phyloP scores from a whole-genome alignment of 768 basidiomycete species.

The Galerina marginata region DNA sequence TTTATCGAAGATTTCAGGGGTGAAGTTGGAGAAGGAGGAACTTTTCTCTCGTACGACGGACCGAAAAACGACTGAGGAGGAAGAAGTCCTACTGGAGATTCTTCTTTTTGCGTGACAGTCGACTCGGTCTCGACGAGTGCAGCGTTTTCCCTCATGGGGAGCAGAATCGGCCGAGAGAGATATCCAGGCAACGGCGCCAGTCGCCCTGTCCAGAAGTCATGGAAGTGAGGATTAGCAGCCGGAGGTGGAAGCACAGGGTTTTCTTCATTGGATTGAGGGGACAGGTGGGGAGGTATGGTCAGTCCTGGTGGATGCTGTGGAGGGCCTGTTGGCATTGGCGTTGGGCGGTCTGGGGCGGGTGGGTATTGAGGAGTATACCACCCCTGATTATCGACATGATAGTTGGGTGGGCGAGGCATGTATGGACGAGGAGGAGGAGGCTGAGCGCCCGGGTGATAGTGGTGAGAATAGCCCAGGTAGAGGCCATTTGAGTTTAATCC shows the following conservation, averaged over 20 bases:
- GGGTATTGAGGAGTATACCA: constrained; percentile 13
- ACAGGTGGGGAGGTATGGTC: constrained; percentile 7
- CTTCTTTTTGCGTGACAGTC: constrained; percentile 10
- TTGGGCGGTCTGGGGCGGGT: background rate
- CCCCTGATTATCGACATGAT: constrained; percentile 17
- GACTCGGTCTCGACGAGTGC: constrained; percentile 18
- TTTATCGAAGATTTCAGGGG: constrained; percentile 7
- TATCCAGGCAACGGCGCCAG: constrained; percentile 49
- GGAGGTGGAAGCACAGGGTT: background rate
- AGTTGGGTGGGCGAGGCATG: constrained; percentile 10
- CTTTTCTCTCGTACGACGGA: constrained; percentile 12
- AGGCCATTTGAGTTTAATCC: constrained; percentile 13
- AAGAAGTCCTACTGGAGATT: constrained; percentile 5
- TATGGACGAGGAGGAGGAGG: background rate
- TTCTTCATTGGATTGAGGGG: constrained; percentile 2
- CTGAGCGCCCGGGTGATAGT: constrained; percentile 6
- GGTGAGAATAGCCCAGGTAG: constrained; percentile 17
- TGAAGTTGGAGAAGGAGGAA: constrained; percentile 21
- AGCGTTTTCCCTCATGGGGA: constrained; percentile 27
- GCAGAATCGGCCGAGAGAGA: constrained; percentile 38
- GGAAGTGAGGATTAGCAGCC: constrained; percentile 23
- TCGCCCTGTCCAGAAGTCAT: constrained; percentile 47
- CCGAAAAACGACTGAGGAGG: constrained; percentile 19
- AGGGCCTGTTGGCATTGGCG: background rate
- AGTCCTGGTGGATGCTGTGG: constrained; percentile 24